These are phyloP conservation scores for Ormosia emarginata DNA, from an alignment of 306 rosid genomes.

Conservation along the genomic window DNA sequence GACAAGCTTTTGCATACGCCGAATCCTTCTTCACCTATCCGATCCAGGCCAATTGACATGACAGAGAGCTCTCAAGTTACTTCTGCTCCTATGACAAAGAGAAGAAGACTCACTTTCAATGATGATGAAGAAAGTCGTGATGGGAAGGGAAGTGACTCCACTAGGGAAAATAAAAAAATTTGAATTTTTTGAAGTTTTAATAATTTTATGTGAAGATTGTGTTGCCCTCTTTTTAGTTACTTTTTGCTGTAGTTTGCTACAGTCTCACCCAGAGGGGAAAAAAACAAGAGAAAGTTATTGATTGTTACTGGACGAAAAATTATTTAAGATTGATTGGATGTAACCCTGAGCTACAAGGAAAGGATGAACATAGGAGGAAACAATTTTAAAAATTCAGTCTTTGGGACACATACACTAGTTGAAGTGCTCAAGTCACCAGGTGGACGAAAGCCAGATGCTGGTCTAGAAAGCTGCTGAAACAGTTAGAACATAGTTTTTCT, in stretches of 20 bases:
- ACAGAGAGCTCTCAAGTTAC: constrained; percentile 40
- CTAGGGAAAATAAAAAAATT: constrained; percentile 15
- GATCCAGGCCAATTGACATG: constrained; percentile 24
- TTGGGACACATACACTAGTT: constrained; percentile 31
- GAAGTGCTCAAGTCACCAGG: constrained; percentile 30
- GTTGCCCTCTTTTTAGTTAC: constrained; percentile 5
- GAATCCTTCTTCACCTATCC: constrained; percentile 22
- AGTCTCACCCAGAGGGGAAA: constrained; percentile 16
- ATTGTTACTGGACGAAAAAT: constrained; percentile 25
- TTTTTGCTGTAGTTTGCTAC: constrained; percentile 6
- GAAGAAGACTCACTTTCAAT: constrained; percentile 51
- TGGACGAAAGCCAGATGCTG: constrained; percentile 30
- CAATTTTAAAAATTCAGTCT: constrained; percentile 24
- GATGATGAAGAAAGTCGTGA: constrained; percentile 34
- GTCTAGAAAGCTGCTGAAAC: constrained; percentile 30
- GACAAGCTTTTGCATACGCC: constrained; percentile 30
- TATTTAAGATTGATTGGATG: constrained; percentile 29
- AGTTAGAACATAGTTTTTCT: constrained; percentile 23
- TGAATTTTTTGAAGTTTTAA: constrained; percentile 14
- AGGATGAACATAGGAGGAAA: constrained; percentile 14
- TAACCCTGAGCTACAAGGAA: constrained; percentile 23
- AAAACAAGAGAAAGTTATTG: constrained; percentile 17
- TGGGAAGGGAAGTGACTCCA: constrained; percentile 47
- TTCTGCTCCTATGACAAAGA: constrained; percentile 39
- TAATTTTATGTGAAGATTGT: constrained; percentile 26